Conservation (phyloP, 805 yeast genomes). For the Nakazawaea populi region DNA sequence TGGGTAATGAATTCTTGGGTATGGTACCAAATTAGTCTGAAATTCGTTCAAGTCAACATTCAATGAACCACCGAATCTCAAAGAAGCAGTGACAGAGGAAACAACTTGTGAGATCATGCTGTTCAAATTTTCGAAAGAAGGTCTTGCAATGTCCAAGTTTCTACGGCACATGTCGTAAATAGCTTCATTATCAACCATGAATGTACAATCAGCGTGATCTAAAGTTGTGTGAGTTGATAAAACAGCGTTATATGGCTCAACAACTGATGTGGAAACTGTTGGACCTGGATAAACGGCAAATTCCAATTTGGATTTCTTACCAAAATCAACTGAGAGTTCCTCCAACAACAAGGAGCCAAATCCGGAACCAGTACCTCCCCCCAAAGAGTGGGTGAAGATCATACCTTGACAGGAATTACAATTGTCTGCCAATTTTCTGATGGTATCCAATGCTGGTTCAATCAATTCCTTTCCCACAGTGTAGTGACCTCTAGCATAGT, state of each 20-base stretch:
- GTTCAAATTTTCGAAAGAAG: constrained; percentile 72
- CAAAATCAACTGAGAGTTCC: constrained; percentile 77
- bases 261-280: constrained; percentile 85
- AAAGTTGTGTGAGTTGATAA: constrained; percentile 88
- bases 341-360: constrained; percentile 84
- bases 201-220: constrained; percentile 93
- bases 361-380: constrained; percentile 97
- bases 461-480: constrained; percentile 86
- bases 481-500: constrained; percentile 93
- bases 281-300: constrained; percentile 95
- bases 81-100: constrained; percentile 86
- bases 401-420: constrained; percentile 93
- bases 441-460: constrained; percentile 82
- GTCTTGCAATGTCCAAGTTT: constrained; percentile 82
- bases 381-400: constrained; percentile 86
- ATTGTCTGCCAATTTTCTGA: constrained; percentile 84
- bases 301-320: constrained; percentile 87
- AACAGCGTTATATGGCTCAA: constrained; percentile 91
- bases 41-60: constrained; percentile 91
- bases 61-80: constrained; percentile 87
- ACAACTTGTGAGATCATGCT: constrained; percentile 88
- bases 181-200: constrained; percentile 94
- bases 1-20: constrained; percentile 95
- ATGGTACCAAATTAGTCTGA: constrained; percentile 92
- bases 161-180: constrained; percentile 92